These are phyloP conservation scores for Nigrospora sphaerica DNA, from an alignment of 2,329 filamentous ascomycete genomes.

Conservation along the genomic window DNA sequence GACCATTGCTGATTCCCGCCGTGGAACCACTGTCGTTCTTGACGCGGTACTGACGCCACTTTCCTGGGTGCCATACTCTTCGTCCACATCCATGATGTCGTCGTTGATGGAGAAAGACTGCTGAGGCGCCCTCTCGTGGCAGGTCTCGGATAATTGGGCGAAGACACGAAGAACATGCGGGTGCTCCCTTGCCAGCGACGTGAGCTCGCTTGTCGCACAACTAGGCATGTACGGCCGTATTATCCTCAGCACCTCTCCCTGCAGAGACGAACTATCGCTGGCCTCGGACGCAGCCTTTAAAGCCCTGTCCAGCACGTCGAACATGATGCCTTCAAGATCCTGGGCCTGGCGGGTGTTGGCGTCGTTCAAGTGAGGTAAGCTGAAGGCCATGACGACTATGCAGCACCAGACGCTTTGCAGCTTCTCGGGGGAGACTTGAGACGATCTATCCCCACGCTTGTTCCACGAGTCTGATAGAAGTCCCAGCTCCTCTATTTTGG, in stretches of 20 bases:
- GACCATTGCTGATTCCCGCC: constrained; percentile 35
- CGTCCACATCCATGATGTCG: constrained; percentile 62
- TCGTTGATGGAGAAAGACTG: constrained; percentile 27
- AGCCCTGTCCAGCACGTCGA: constrained; percentile 31
- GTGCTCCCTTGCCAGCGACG: constrained; percentile 28
- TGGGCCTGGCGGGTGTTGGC: constrained; percentile 40
- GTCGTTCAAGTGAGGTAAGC: constrained; percentile 39
- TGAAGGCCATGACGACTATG: constrained; percentile 34
- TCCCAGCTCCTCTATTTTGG: constrained; percentile 43
- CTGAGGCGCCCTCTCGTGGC: constrained; percentile 22
- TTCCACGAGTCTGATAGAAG: constrained; percentile 41
- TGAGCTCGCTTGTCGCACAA: constrained; percentile 29
- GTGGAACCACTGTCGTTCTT: constrained; percentile 34
- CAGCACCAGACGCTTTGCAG: constrained; percentile 45
- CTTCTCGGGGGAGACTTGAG: constrained; percentile 43
- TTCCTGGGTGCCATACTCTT: constrained; percentile 54
- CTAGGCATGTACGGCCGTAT: constrained; percentile 39
- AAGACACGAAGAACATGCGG: constrained; percentile 36
- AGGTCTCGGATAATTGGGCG: constrained; percentile 26
- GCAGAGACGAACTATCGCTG: constrained; percentile 36
- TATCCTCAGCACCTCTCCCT: constrained; percentile 37
- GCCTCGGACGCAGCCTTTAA: constrained; percentile 33
- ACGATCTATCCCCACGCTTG: constrained; percentile 34
- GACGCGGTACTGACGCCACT: constrained; percentile 35
- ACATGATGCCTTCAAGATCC: constrained; percentile 37